Conservation (phyloP, 208 protist species). For the Crithidia expoeki region DNA sequence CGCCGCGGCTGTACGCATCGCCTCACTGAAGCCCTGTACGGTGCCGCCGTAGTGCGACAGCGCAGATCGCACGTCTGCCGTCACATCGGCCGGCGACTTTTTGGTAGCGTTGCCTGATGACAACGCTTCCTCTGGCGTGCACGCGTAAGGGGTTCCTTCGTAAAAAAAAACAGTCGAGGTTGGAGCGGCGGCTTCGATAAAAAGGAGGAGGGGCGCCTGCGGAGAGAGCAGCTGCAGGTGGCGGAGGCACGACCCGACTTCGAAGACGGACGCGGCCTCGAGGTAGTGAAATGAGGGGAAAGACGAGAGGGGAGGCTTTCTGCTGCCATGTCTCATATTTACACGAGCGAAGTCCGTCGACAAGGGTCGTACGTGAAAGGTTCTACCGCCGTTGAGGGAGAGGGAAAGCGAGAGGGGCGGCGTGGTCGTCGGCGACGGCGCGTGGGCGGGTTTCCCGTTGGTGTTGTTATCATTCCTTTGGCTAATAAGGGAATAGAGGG, state of each 20-base stretch:
- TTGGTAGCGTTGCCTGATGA: constrained; percentile 15
- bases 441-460: background rate
- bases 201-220: constrained; percentile 40
- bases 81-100: constrained; percentile 5
- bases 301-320: background rate
- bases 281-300: constrained; percentile 22
- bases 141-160: constrained; percentile 69
- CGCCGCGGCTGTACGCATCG: background rate
- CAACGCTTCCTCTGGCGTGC: constrained; percentile 27
- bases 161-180: constrained; percentile 63
- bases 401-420: background rate
- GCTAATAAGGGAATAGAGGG: background rate
- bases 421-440: background rate
- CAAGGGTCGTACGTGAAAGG: background rate
- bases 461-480: background rate
- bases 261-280: constrained; percentile 20
- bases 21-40: constrained; percentile 9
- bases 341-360: background rate
- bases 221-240: constrained; percentile 13
- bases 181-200: constrained; percentile 69
- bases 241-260: constrained; percentile 30
- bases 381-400: background rate
- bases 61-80: constrained; percentile 4
- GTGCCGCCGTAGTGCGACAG: constrained; percentile 7
- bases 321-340: background rate